Evolutionary conservation across 23 red algal genomes (phyloP).

Genomic region (Gracilaria caudata): DNA sequence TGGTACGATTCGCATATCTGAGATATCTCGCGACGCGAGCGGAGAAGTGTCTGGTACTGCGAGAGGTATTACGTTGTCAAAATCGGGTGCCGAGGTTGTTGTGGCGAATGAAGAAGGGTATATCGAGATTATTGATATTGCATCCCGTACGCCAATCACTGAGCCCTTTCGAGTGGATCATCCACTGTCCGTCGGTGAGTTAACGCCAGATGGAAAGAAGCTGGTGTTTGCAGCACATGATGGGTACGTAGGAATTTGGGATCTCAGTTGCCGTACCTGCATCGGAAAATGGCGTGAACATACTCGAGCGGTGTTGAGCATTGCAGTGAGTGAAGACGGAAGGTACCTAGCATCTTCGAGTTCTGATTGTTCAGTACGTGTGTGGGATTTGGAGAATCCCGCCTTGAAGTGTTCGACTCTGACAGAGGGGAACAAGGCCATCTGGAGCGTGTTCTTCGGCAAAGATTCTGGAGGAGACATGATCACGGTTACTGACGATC

Average conservation of each 20-base stretch:
- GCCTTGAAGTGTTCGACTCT: background rate
- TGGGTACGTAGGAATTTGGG: slow-evolving; percentile 17
- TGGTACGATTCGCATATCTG: slow-evolving; percentile 4
- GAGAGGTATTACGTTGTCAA: slow-evolving; percentile 9
- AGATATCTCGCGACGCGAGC: background rate
- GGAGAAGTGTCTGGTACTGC: background rate
- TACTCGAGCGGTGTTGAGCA: background rate
- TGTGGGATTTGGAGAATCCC: background rate
- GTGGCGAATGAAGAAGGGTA: background rate
- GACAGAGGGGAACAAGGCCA: background rate
- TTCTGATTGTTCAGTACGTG: slow-evolving; percentile 7
- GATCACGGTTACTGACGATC: background rate
- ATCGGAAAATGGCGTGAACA: background rate
- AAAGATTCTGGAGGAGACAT: slow-evolving; percentile 7
- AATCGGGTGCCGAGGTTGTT: background rate
- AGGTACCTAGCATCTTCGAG: background rate
- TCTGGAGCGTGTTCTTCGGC: slow-evolving; percentile 20
- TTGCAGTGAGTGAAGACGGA: slow-evolving; percentile 14
- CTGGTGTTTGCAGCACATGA: slow-evolving; percentile 13
- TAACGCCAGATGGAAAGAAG: slow-evolving; percentile 20
- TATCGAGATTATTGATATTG: slow-evolving; percentile 5
- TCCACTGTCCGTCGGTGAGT: background rate
- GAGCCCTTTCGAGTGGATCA: slow-evolving; percentile 4
- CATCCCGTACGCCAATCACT: background rate
- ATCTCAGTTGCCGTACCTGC: background rate